These are phyloP conservation scores for Candida tunisiensis DNA, from an alignment of 1,139 yeast species.

Conservation along the genomic window DNA sequence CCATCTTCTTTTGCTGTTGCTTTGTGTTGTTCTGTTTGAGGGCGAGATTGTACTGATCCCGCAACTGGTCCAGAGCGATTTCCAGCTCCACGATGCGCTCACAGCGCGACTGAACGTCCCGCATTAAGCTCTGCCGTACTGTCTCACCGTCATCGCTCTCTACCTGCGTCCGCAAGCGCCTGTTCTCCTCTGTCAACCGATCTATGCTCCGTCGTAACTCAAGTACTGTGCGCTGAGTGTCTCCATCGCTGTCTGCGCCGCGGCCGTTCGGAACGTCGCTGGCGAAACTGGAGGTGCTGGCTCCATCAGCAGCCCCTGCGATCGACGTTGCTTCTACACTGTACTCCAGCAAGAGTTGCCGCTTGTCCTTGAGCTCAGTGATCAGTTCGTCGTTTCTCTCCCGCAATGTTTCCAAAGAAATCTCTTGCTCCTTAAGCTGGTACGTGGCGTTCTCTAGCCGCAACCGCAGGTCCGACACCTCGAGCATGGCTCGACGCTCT, in stretches of 20 bases:
- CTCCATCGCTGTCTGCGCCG: no score
- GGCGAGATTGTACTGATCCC: slow-evolving; percentile 19
- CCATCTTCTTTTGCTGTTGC: slow-evolving; percentile 20
- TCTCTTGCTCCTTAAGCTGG: slow-evolving; percentile 15
- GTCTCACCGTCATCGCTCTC: no score
- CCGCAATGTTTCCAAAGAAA: slow-evolving; percentile 11
- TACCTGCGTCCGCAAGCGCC: no score
- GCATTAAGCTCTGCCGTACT: slow-evolving; percentile 21
- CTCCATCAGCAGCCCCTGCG: no score
- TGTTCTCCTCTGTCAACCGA: no score
- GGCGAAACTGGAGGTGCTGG: no score
- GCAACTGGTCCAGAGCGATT: slow-evolving; percentile 22
- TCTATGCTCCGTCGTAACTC: no score
- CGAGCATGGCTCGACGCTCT: slow-evolving; percentile 1
- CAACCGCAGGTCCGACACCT: slow-evolving; percentile 7
- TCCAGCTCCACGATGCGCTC: slow-evolving; percentile 27
- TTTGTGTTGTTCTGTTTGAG: slow-evolving; percentile 13
- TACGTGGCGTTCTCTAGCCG: slow-evolving; percentile 14
- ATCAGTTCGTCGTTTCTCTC: slow-evolving; percentile 13
- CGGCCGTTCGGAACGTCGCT: no score
- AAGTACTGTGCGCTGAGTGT: no score
- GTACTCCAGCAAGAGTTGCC: no score
- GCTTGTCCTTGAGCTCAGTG: background rate
- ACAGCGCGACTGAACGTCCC: slow-evolving; percentile 26
- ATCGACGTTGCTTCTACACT: no score